Evolutionary conservation across 2,329 filamentous ascomycete genomes (phyloP), one percentile per base, ranked within the genome.

Genomic region (Cladosporium cucumerinum): DNA sequence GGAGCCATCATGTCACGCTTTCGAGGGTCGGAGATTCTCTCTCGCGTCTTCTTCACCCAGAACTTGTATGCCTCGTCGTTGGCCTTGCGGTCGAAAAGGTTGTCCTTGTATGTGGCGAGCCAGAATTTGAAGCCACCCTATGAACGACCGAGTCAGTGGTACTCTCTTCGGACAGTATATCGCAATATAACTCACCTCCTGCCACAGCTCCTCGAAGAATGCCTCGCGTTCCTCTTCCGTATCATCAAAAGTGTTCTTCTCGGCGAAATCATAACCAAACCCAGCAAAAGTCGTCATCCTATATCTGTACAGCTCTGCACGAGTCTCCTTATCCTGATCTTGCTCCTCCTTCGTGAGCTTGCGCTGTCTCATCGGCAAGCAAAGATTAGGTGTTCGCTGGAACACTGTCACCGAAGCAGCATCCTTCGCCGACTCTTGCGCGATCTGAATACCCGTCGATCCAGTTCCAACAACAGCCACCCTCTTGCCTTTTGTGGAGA

Each of bases 381-480:
- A 85, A 5, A 88, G 78, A 65, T 89, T 90, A 0, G 88, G 87
- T 0, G 87, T 89, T 14, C 88, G 81, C 70, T 89, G 86, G 74
- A 89, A 89, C 26, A 89, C 84, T 0, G 78, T 81, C 1, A 90
- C 73, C 3, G 73, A 77, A 1, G 57, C 61, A 11, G 69, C 71
- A 25, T 72, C 69, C 39, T 73, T 73, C 39, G 71, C 71, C 3
- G 72, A 67, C 62, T 76, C 73, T 48, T 77, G 74, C 2, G 72
- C 73, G 34, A 75, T 73, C 61, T 81, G 79, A 4, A 81, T 76
- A 5, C 76, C 79, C 0, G 78, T 79, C 2, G 78, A 77, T 7
- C 79, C 79, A 10, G 77, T 79, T 1, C 79, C 79, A 18, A 81
- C 76, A 2, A 81, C 71, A 3, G 76, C 79, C 10, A 80, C 73